phyloP scores from a whole-genome alignment of 306 rosid species.

The Acacia crassicarpa region DNA sequence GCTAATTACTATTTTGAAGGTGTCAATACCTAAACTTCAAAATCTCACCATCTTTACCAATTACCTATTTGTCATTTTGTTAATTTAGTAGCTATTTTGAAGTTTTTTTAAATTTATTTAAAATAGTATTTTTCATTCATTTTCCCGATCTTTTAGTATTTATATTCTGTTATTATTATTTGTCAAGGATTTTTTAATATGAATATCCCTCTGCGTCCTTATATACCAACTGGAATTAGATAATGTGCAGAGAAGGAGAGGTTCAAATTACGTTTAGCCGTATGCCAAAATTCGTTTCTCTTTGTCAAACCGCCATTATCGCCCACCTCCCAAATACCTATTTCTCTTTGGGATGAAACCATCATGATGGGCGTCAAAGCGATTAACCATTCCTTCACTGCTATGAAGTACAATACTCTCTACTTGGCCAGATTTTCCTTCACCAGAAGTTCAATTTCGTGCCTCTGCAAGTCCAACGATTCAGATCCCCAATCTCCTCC shows the following conservation, averaged over 20 bases:
- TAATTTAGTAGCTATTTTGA: too few species aligned
- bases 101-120: too few species aligned
- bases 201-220: background rate
- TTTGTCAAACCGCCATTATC: too few species aligned
- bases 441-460: constrained; percentile 38
- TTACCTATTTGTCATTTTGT: too few species aligned
- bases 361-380: constrained; percentile 71
- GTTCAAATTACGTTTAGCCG: constrained; percentile 40
- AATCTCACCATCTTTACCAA: too few species aligned
- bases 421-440: constrained; percentile 33
- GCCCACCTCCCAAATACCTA: constrained; percentile 6
- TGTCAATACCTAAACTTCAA: too few species aligned
- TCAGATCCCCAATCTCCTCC: constrained; percentile 52
- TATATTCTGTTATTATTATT: background rate
- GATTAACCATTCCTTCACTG: constrained; percentile 53
- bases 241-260: constrained; percentile 59
- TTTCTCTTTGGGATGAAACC: constrained; percentile 17
- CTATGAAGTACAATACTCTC: constrained; percentile 27
- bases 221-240: constrained; percentile 32
- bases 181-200: background rate
- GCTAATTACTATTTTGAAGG: too few species aligned
- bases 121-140: too few species aligned
- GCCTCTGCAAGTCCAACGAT: constrained; percentile 62
- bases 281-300: background rate
- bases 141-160: too few species aligned